These are phyloP conservation scores for Pseudogymnoascus sp. DNA, from an alignment of 2,329 filamentous ascomycete species.

Conservation along the genomic window DNA sequence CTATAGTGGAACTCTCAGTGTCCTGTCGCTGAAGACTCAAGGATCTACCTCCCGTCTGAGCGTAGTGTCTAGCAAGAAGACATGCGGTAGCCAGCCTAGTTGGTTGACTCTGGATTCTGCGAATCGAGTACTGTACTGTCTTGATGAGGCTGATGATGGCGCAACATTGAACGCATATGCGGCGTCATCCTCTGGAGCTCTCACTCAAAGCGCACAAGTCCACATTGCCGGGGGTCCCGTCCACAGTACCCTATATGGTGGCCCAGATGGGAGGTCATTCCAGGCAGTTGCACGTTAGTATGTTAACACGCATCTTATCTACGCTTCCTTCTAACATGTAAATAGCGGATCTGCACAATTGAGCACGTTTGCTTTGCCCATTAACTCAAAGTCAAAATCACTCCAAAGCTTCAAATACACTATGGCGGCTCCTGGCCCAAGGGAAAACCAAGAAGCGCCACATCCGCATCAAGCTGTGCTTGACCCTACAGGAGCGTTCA, in stretches of 20 bases:
- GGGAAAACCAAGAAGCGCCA: constrained; percentile 32
- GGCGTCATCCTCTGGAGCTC: neutral
- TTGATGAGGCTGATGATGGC: constrained; percentile 18
- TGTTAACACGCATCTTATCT: constrained; percentile 11
- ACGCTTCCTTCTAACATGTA: constrained; percentile 11
- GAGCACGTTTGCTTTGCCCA: constrained; percentile 10
- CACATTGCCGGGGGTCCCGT: constrained; percentile 15
- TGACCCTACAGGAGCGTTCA: constrained; percentile 38
- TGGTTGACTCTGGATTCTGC: constrained; percentile 21
- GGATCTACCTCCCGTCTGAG: neutral
- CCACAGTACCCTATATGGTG: constrained; percentile 14
- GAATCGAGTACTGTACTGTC: constrained; percentile 21
- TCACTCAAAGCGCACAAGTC: neutral
- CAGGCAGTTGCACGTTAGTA: constrained; percentile 27
- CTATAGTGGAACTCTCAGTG: neutral
- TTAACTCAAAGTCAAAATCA: constrained; percentile 11
- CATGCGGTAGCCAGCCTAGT: neutral
- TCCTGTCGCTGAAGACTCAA: neutral
- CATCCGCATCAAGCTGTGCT: constrained; percentile 41
- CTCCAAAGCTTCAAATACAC: constrained; percentile 8
- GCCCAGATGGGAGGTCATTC: constrained; percentile 9
- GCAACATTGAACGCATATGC: neutral
- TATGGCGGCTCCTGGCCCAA: constrained; percentile 9
- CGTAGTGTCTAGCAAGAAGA: neutral
- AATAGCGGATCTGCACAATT: constrained; percentile 12